A percentile compares a stretch with the other conserved stretches of the same genome.
Conservation (phyloP, 805 yeast genomes). For the Sugiyamaella chiloensis region DNA sequence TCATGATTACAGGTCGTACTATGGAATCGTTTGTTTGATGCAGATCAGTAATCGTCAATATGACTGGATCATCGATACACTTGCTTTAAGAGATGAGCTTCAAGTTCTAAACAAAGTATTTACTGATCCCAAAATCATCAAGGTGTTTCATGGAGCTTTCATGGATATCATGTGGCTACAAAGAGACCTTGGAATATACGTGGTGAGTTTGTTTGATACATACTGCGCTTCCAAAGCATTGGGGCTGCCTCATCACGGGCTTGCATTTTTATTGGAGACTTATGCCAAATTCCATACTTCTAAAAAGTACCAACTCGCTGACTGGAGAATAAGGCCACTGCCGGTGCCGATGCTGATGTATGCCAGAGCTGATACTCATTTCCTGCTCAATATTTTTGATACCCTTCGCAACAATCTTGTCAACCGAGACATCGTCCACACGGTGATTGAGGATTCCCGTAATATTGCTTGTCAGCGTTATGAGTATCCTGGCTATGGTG, state of each 20-base stretch:
- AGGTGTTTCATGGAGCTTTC: constrained; percentile 93
- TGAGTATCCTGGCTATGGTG: constrained; percentile 62
- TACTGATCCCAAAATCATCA: constrained; percentile 74
- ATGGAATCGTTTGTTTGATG: constrained; percentile 89
- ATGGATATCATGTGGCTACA: constrained; percentile 98
- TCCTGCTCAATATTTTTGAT: constrained; percentile 75
- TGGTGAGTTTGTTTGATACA: constrained; percentile 89
- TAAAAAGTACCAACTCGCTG: constrained; percentile 92
- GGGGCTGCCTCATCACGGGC: constrained; percentile 76
- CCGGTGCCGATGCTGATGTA: constrained; percentile 71
- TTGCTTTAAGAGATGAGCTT: constrained; percentile 72
- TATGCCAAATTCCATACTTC: constrained; percentile 84
- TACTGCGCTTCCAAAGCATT: constrained; percentile 80
- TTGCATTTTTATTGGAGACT: constrained; percentile 77
- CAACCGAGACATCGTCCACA: constrained; percentile 40
- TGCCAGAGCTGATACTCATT: constrained; percentile 95
- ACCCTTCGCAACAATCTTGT: constrained; percentile 62
- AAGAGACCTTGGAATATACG: constrained; percentile 86
- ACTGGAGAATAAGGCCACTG: constrained; percentile 91
- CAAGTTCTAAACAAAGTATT: constrained; percentile 66
- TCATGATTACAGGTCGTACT: constrained; percentile 86
- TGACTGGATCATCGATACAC: constrained; percentile 86
- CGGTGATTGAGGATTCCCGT: constrained; percentile 70
- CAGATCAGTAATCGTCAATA: constrained; percentile 79
- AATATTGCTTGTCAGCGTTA: constrained; percentile 76